phyloP scores from a whole-genome alignment of 1,284 basidiomycete genomes.

The Trametes versicolor region DNA sequence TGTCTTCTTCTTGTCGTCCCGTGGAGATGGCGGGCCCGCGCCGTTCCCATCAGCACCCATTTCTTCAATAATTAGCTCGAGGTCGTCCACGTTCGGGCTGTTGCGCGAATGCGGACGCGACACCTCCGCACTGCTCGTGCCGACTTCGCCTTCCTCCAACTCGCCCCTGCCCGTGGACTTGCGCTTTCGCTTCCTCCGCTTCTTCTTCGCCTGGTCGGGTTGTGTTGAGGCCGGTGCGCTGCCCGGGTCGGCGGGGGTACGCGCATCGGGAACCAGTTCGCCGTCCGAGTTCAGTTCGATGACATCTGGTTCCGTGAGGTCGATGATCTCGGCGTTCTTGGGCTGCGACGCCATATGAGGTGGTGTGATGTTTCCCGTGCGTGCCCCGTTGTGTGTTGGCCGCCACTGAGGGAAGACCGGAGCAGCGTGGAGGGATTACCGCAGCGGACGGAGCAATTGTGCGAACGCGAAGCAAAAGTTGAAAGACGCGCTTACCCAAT shows the following conservation, averaged over 20 bases:
- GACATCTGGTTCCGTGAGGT: slow-evolving; percentile 44
- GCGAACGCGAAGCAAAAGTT: slow-evolving; percentile 20
- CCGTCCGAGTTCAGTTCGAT: slow-evolving; percentile 43
- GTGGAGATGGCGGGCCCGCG: neutral
- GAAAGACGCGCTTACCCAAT: slow-evolving; percentile 15
- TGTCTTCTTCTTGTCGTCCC: slow-evolving; percentile 9
- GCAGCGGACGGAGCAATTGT: slow-evolving; percentile 9
- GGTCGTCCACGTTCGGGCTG: slow-evolving; percentile 9
- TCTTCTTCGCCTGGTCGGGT: slow-evolving; percentile 28
- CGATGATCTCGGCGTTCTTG: slow-evolving; percentile 44
- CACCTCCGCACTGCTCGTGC: slow-evolving; percentile 25
- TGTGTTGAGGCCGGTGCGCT: neutral
- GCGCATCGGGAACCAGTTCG: slow-evolving; percentile 24
- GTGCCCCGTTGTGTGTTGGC: neutral
- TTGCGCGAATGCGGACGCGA: slow-evolving; percentile 26
- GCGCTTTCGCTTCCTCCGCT: slow-evolving; percentile 35
- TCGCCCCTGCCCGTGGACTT: slow-evolving; percentile 21
- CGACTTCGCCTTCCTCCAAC: slow-evolving; percentile 31
- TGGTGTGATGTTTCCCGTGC: neutral
- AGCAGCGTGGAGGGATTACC: slow-evolving; percentile 5
- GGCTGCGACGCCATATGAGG: neutral
- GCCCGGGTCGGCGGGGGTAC: neutral
- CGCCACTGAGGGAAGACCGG: neutral
- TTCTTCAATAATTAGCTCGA: slow-evolving; percentile 11
- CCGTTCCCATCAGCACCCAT: neutral